Base-by-base conservation (phyloP, 805 yeast species). In the Schwanniomyces yamadae region DNA sequence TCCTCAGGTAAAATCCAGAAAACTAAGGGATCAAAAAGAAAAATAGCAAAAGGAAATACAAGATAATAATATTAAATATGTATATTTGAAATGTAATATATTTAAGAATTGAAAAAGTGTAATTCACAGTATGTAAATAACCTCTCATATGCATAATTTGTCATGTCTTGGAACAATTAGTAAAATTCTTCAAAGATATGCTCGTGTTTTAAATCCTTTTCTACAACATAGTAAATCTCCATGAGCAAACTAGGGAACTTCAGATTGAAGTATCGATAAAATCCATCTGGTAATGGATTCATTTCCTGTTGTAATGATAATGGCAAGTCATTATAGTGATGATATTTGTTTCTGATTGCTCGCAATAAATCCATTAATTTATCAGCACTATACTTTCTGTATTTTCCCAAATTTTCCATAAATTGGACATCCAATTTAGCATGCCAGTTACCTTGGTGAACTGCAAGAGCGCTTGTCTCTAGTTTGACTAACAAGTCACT, bases 251-350 rank as follows among this genome's bases (percentile, higher is more conserved):
- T 69, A 1, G 99, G 99, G 54, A 91, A 93, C 52, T 79, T 75
- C 19, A 57, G 52, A 29, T 78, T 77, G 60, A 88, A 93, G 56
- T 85, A 93, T 28, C 66, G 59, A 58, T 87, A 84, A 55, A 86
- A 93, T 0, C 95, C 96, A 33, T 78, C 78, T 0, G 97, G 96
- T 18, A 88, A 61, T 0, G 91, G 83, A 13, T 87, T 82, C 77
- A 93, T 83, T 33, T 76, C 70, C 11, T 54, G 55, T 34, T 77
- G 79, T 39, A 93, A 69, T 10, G 67, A 75, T 7, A 63, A 71
- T 1, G 96, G 96, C 54, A 90, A 63, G 57, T 93, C 99, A 61
- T 88, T 88, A 58, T 75, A 91, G 58, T 93, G 99, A 58, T 93
- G 98, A 52, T 87, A 83, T 59, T 93, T 93, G 64, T 93, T 93